phyloP scores from a whole-genome alignment of 164 flowering plant species.

The Vitis rupestris region DNA sequence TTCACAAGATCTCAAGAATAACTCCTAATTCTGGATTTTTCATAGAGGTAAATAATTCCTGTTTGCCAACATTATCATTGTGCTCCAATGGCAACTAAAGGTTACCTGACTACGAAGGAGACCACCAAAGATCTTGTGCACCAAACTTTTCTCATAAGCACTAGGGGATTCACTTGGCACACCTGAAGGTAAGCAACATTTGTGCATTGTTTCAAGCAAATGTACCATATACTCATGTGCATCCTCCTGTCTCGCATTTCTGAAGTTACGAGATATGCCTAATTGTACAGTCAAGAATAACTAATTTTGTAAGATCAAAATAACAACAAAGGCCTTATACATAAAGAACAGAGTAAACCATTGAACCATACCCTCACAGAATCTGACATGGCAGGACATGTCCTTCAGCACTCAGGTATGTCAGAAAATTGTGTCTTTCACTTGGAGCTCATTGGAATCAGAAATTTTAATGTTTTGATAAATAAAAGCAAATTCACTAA shows the following conservation, averaged over 20 bases:
- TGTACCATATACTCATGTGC: slow-evolving; percentile 99
- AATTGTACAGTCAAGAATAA: slow-evolving; percentile 43
- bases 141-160: slow-evolving; percentile 96
- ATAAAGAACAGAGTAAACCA: too few species aligned
- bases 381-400: too few species aligned
- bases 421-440: too few species aligned
- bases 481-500: too few species aligned
- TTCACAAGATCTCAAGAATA: too few species aligned
- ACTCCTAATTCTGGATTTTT: too few species aligned
- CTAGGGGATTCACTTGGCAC: slow-evolving; percentile 82
- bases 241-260: slow-evolving; percentile 95
- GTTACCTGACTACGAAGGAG: slow-evolving; percentile 89
- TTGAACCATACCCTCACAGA: too few species aligned
- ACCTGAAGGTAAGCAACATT: slow-evolving; percentile 93
- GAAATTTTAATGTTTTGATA: too few species aligned
- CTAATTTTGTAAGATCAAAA: neutral
- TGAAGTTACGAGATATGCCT: slow-evolving; percentile 91
- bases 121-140: slow-evolving; percentile 96
- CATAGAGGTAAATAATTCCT: too few species aligned
- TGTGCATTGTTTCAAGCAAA: slow-evolving; percentile 95
- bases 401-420: too few species aligned
- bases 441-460: too few species aligned
- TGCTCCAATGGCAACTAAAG: neutral
- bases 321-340: too few species aligned
- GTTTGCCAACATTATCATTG: neutral